Base-by-base conservation (phyloP, 2,329 filamentous ascomycete genomes). In the Cladosporium sp. region DNA sequence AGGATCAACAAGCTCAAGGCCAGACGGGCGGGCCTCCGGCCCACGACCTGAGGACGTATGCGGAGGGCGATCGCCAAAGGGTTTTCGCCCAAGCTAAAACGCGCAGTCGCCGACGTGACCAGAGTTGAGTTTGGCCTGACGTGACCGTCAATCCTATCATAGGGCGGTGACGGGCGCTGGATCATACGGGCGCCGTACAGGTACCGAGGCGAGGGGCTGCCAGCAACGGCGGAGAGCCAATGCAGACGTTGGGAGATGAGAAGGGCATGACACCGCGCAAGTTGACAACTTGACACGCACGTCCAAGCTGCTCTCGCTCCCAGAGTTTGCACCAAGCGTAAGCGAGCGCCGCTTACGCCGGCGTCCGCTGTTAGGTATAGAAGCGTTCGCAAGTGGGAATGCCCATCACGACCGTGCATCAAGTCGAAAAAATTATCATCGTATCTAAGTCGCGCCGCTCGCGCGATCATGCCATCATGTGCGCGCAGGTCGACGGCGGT, bases 81-180 rank as follows among this genome's bases (percentile, higher is more conserved):
- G 41, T 50, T 50, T 43, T 50, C n/a, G 10, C n/a, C 37, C 16
- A 33, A 35, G 48, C 48, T 50, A 50, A 50, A 33, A 35, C 38
- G 19, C 7, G n/a, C 42, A 37, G 14, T 43, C 38, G 34, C 22
- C 22, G 46, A 43, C 34, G 40, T 43, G 48, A 50, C 48, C 48
- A 43, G 18, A 43, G 48, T 50, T 43, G 40, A 43, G 35, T 43
- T 43, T 50, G 34, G 16, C 32, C 43, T 43, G 34, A 10, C 32
- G 40, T 31, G 32, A 19, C 31, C 7, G 7, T 28, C 22, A 28
- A 28, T 28, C 7, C 22, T 28, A 28, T 28, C 22, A 28, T 28
- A 28, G 22, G 22, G 22, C 22, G 22, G 22, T 28, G 22, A 28
- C 22, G 4, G 22, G 22, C 22, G 22, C 22, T 7, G 22, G 44